phyloP scores from a whole-genome alignment of 2,329 filamentous ascomycete species.

The Fusarium sp. region DNA sequence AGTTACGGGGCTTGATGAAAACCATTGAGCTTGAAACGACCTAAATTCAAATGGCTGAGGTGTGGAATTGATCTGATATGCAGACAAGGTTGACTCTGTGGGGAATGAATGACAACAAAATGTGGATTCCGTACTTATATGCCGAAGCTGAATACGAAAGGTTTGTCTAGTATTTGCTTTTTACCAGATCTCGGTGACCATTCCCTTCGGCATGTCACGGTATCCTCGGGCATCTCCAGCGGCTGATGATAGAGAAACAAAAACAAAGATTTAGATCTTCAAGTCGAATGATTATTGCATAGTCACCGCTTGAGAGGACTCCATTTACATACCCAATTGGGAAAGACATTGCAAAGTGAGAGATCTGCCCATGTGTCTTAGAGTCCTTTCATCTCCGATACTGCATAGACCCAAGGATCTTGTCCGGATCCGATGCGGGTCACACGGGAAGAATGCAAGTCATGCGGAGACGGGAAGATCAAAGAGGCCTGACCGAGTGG shows the following conservation, averaged over 20 bases:
- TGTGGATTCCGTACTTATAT: slow-evolving; percentile 17
- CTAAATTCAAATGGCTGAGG: neutral
- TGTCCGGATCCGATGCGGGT: slow-evolving; percentile 25
- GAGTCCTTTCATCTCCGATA: slow-evolving; percentile 26
- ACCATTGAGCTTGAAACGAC: neutral
- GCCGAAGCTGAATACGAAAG: slow-evolving; percentile 11
- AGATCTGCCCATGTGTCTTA: slow-evolving; percentile 7
- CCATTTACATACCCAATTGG: neutral
- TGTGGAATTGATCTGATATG: slow-evolving; percentile 28
- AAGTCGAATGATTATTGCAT: neutral
- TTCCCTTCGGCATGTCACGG: neutral
- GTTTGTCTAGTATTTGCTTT: slow-evolving; percentile 14
- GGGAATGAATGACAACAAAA: slow-evolving; percentile 6
- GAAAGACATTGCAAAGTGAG: neutral
- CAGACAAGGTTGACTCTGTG: slow-evolving; percentile 11
- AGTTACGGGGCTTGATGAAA: neutral
- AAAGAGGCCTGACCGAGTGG: neutral
- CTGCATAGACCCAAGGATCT: slow-evolving; percentile 2
- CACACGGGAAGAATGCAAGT: slow-evolving; percentile 13
- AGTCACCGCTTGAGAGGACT: neutral
- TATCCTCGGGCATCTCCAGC: neutral
- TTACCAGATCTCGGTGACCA: neutral
- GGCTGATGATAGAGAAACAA: neutral
- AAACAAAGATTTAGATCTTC: neutral
- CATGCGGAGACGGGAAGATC: slow-evolving; percentile 1